Evolutionary conservation across 306 rosid species (phyloP), one percentile per base, ranked within the genome.

Genomic region (Rosa multiflora): DNA sequence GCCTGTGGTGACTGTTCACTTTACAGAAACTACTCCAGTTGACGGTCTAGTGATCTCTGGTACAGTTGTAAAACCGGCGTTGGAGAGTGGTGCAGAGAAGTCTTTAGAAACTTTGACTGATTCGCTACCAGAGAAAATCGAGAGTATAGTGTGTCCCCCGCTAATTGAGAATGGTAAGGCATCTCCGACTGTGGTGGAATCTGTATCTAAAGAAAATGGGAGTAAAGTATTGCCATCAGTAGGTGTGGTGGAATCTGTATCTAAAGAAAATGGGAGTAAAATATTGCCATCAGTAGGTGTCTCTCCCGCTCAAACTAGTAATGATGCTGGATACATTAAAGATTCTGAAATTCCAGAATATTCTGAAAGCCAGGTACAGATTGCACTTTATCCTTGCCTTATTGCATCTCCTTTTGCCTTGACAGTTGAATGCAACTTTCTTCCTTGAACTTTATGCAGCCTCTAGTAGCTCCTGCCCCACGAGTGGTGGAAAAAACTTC

Each of bases 291-390:
- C 83, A 5, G 72, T 86, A 63, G 86, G 61, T 73, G 73, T 56
- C 81, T 81, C 83, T 72, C 67, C 49, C 11, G 80, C 78, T 72
- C 76, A 59, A 81, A 26, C 81, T 73, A 73, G 73, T 70, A 76
- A 86, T 82, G 85, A 70, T 32, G 80, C 82, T 62, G 78, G 76
- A 62, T 75, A 73, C 78, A 17, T 26, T 37, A 83, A 86, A 74
- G 84, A 83, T 69, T 78, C 81, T 15, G 84, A 88, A 59, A 75
- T 67, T 79, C 90, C 84, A 42, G 85, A 83, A 73, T 55, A 18
- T 82, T 77, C 90, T 70, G 89, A 83, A 85, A 78, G 83, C 56
- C 83, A 89, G 99, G 99, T 94, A 83, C 82, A 76, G 75, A 70
- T 47, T 29, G 59, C 73, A 35, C 51, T 26, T 17, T 59, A 18